Conservation (phyloP, 2,329 filamentous ascomycete species). For the Venturia carpophila region DNA sequence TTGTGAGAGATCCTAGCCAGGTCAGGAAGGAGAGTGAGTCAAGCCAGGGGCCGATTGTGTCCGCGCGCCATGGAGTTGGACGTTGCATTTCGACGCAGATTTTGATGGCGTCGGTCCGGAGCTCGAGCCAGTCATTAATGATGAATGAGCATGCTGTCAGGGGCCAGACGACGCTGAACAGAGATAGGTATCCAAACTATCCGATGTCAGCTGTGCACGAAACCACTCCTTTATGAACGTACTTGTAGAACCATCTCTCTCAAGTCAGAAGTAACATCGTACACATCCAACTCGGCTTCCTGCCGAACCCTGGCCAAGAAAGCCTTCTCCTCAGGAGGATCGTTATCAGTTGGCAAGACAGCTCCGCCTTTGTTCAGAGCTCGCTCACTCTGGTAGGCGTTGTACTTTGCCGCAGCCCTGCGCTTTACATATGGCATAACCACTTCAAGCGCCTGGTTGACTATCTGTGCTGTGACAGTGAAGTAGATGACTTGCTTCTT, state of each 20-base stretch:
- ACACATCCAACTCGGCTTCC: constrained; percentile 72
- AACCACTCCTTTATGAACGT: constrained; percentile 35
- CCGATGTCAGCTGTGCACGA: constrained; percentile 20
- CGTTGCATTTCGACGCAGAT: constrained; percentile 84
- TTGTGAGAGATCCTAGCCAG: constrained; percentile 86
- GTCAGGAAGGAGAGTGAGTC: constrained; percentile 80
- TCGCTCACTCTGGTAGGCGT: constrained; percentile 58
- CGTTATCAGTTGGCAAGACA: constrained; percentile 45
- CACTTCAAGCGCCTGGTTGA: constrained; percentile 78
- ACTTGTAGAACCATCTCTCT: constrained; percentile 88
- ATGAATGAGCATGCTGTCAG: constrained; percentile 84
- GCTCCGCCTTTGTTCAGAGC: constrained; percentile 49
- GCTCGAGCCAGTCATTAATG: constrained; percentile 92
- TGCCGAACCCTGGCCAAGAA: constrained; percentile 76
- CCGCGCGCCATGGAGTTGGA: constrained; percentile 80
- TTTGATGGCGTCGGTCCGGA: constrained; percentile 89
- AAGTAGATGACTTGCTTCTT: constrained; percentile 93
- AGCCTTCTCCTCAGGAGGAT: constrained; percentile 66
- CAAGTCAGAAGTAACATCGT: constrained; percentile 86
- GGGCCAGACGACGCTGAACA: constrained; percentile 93
- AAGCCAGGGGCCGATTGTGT: constrained; percentile 92
- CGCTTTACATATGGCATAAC: constrained; percentile 80
- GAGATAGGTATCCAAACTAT: constrained; percentile 71
- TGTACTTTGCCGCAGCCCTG: constrained; percentile 67
- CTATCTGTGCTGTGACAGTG: constrained; percentile 85